A percentile compares a stretch with the other conserved stretches of the same genome.
Evolutionary conservation across 2,329 filamentous ascomycete genomes (phyloP).

Genomic region (Penicillium psychrosexuale): DNA sequence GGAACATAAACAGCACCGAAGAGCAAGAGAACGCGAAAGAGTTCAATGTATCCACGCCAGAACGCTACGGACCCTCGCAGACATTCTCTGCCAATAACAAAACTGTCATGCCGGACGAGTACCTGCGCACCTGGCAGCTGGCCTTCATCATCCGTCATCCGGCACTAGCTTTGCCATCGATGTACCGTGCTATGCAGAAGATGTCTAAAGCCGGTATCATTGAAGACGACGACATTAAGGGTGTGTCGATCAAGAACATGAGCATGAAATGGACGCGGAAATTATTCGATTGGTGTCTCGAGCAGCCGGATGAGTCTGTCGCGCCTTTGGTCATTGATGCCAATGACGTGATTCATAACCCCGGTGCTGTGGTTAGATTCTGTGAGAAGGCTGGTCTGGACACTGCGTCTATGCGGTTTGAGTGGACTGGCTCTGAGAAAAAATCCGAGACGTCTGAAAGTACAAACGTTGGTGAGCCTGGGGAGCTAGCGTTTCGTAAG

Average conservation of each 20-base stretch:
- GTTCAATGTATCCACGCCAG: slow-evolving; percentile 15
- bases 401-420: slow-evolving; percentile 23
- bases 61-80: slow-evolving; percentile 9
- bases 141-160: slow-evolving; percentile 41
- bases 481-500: background rate
- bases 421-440: slow-evolving; percentile 28
- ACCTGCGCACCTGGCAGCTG: slow-evolving; percentile 31
- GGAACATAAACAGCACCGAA: background rate
- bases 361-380: slow-evolving; percentile 25
- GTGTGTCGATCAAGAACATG: slow-evolving; percentile 19
- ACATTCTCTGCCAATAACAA: slow-evolving; percentile 30
- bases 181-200: slow-evolving; percentile 30
- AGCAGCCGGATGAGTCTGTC: slow-evolving; percentile 13
- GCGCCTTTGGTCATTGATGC: slow-evolving; percentile 36
- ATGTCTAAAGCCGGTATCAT: slow-evolving; percentile 12
- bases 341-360: slow-evolving; percentile 37
- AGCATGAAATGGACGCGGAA: slow-evolving; percentile 29
- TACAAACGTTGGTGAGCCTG: background rate
- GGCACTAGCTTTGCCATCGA: slow-evolving; percentile 37
- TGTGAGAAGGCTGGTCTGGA: slow-evolving; percentile 33
- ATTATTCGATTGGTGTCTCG: slow-evolving; percentile 36
- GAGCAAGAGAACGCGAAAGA: background rate
- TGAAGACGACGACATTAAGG: slow-evolving; percentile 8
- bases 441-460: background rate
- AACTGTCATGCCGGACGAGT: slow-evolving; percentile 36